Base-by-base conservation (phyloP, 1,284 basidiomycete species). In the Microbotryomycetes sp. region DNA sequence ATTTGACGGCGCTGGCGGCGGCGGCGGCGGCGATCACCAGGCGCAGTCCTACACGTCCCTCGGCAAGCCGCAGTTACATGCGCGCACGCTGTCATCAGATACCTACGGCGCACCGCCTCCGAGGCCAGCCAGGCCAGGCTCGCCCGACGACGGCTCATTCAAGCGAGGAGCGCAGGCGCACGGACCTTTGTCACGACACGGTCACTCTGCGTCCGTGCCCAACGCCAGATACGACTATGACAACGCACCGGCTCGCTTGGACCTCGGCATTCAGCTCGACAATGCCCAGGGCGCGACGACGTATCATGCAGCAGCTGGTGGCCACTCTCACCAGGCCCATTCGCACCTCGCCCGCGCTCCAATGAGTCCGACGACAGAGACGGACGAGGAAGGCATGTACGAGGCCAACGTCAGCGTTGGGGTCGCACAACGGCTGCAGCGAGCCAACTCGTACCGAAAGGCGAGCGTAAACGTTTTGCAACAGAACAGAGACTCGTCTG, bases 251-350 rank as follows among this genome's bases (percentile, higher is more conserved):
- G 11, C 35, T 41, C 35, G 35, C 18, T 41, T 41, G 35, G 65
- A 66, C 29, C 52, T 66, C 27, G 54, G 54, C 45, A 58, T 66
- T 54, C 52, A 53, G 27, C 51, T 66, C 54, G 59, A 59, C 45
- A 29, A 52, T 15, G 15, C 50, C 2, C n/a, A n/a, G 5, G 31
- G 54, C 3, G 48, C 28, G 15, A 59, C 65, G 45, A 64, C 65
- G 0, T 64, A 57, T 58, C 46, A 54, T 30, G 52, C 56, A 46
- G 47, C n/a, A 11, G 28, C 5, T 18, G 11, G 35, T 9, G 35
- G 35, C 18, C 11, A 18, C 9, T 41, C 35, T 41, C 50, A 23
- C 48, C 45, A 41, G 30, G 21, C 28, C 55, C 35, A 54, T 18
- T 15, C 46, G 51, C 21, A 23, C 26, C 29, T 41, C 15, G 47